Conservation (phyloP, 2,329 filamentous ascomycete genomes). For the Helotiales sp. region DNA sequence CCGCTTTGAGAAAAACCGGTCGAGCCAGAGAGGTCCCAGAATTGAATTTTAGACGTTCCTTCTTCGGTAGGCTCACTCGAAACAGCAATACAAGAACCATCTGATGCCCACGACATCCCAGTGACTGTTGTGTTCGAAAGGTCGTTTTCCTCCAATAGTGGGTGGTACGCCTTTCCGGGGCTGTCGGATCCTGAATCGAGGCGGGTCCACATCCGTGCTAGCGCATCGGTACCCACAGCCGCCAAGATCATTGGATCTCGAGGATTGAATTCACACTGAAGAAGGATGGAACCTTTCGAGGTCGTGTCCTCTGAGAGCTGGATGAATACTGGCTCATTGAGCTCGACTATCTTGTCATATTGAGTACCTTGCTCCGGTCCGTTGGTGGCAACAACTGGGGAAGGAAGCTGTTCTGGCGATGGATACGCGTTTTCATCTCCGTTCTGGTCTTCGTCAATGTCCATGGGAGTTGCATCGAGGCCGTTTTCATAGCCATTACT, state of each 20-base stretch:
- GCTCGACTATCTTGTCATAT: constrained; percentile 62
- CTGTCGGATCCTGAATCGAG: constrained; percentile 43
- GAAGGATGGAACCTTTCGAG: constrained; percentile 57
- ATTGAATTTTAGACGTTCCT: constrained; percentile 50
- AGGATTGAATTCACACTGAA: constrained; percentile 71
- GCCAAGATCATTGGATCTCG: constrained; percentile 64
- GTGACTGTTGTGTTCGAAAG: constrained; percentile 55
- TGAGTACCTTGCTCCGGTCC: constrained; percentile 65
- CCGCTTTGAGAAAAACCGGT: constrained; percentile 55
- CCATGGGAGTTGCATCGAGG: constrained; percentile 55
- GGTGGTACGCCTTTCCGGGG: constrained; percentile 39
- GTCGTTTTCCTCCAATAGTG: constrained; percentile 54
- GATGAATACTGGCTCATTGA: constrained; percentile 62
- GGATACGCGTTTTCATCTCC: constrained; percentile 61
- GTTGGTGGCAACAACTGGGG: constrained; percentile 55
- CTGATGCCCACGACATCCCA: constrained; percentile 60
- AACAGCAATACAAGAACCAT: constrained; percentile 56
- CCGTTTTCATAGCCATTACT: constrained; percentile 61
- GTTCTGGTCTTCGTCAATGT: constrained; percentile 52
- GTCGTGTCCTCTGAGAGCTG: constrained; percentile 45
- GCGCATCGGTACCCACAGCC: constrained; percentile 67
- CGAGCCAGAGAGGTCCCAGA: constrained; percentile 56
- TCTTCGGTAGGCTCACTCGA: constrained; percentile 53
- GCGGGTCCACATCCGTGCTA: constrained; percentile 67
- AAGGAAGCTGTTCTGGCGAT: constrained; percentile 54